These are phyloP conservation scores for Aspergillus calidoustus DNA, from an alignment of 2,329 filamentous ascomycete genomes.

Conservation along the genomic window DNA sequence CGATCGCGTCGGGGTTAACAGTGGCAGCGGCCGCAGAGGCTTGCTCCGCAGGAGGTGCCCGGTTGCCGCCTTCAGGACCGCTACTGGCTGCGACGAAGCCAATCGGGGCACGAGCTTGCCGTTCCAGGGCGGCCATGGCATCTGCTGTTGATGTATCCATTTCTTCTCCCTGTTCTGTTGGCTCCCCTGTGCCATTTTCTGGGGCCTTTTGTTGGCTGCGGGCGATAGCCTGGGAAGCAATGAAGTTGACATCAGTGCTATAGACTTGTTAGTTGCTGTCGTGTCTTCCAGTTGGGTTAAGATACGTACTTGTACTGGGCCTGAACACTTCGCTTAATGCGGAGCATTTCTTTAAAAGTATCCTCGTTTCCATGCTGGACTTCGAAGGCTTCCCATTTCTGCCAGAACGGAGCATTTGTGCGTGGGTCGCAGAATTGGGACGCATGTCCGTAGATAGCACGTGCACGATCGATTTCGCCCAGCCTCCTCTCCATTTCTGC, in stretches of 20 bases:
- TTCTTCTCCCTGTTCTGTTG: slow-evolving; percentile 44
- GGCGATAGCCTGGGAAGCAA: slow-evolving; percentile 91
- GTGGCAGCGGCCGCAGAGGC: slow-evolving; percentile 44
- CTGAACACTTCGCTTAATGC: slow-evolving; percentile 95
- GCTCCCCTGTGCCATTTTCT: slow-evolving; percentile 30
- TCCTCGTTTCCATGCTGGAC: slow-evolving; percentile 98
- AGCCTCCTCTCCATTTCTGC: slow-evolving; percentile 93
- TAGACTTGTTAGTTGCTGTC: slow-evolving; percentile 38
- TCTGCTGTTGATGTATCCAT: slow-evolving; percentile 62
- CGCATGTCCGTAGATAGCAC: slow-evolving; percentile 94
- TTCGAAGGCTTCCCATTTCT: slow-evolving; percentile 96
- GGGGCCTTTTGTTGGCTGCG: slow-evolving; percentile 67
- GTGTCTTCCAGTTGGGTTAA: background rate
- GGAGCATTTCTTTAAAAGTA: slow-evolving; percentile 98
- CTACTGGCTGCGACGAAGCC: slow-evolving; percentile 90
- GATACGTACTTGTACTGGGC: slow-evolving; percentile 83
- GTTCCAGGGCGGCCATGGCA: slow-evolving; percentile 87
- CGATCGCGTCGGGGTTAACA: slow-evolving; percentile 84
- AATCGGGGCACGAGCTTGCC: slow-evolving; percentile 82
- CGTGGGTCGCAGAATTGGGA: slow-evolving; percentile 97
- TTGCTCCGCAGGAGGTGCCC: slow-evolving; percentile 43
- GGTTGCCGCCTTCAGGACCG: slow-evolving; percentile 68
- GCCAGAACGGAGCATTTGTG: slow-evolving; percentile 88
- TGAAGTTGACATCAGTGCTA: slow-evolving; percentile 94
- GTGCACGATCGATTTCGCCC: slow-evolving; percentile 90